A percentile compares a stretch with the other conserved stretches of the same genome.
phyloP scores from a whole-genome alignment of 306 rosid species.

The Astragalus glycyphyllos region DNA sequence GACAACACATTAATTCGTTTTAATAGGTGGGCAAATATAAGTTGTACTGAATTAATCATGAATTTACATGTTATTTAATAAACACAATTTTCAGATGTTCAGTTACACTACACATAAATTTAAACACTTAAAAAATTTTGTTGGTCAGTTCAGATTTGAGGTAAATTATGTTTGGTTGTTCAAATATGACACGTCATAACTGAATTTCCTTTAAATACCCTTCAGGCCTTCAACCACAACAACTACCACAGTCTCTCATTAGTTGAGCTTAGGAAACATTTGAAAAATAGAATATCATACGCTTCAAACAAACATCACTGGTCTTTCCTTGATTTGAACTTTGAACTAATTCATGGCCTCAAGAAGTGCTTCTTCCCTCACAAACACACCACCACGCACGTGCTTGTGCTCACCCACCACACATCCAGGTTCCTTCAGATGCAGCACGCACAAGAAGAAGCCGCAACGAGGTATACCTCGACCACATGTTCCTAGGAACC shows the following conservation, averaged over 20 bases:
- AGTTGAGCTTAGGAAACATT: constrained; percentile 20
- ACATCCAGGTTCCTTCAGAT: constrained; percentile 78
- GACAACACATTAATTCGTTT: too few relatives aligned
- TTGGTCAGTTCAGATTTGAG: too few relatives aligned
- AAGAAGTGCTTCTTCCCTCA: constrained; percentile 30
- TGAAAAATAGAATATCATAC: background rate
- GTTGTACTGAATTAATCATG: too few relatives aligned
- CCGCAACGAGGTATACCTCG: background rate
- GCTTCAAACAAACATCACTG: background rate
- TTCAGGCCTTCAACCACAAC: constrained; percentile 13
- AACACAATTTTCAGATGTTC: too few relatives aligned
- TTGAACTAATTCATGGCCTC: constrained; percentile 49
- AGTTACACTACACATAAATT: too few relatives aligned
- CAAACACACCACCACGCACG: constrained; percentile 40
- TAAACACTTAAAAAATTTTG: too few relatives aligned
- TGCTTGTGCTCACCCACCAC: constrained; percentile 71
- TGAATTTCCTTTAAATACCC: constrained; percentile 1
- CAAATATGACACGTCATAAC: background rate
- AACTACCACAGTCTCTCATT: background rate
- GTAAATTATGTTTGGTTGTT: too few relatives aligned
- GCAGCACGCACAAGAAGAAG: constrained; percentile 59
- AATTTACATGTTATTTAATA: too few relatives aligned
- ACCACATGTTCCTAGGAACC: background rate
- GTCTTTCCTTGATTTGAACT: background rate
- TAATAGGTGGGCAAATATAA: too few relatives aligned